phyloP scores from a whole-genome alignment of 78 protist species.

The Dictyostelium discoideum region dicty_2.7 NC_007088.5:6491501-6492000 shows the following conservation, averaged over 20 bases:
- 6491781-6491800: neutral
- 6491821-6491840: slow-evolving; percentile 48
- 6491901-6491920: slow-evolving; percentile 5
- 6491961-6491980: slow-evolving; percentile 5
- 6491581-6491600: neutral
- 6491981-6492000: slow-evolving; percentile 4
- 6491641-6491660: neutral
- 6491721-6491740: neutral
- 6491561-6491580: slow-evolving; percentile 18
- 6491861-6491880: slow-evolving; percentile 34
- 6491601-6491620: neutral
- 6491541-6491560: slow-evolving; percentile 1
- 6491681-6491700: neutral
- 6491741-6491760: slow-evolving; percentile 44
- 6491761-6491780: slow-evolving; percentile 3
- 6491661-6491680: neutral
- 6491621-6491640: neutral
- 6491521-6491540: slow-evolving; percentile 22
- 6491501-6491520: neutral
- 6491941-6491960: slow-evolving; percentile 47
- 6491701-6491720: neutral
- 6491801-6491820: slow-evolving; percentile 46
- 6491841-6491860: slow-evolving; percentile 40
- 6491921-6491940: slow-evolving; percentile 65
- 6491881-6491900: neutral